These are phyloP conservation scores for Fusarium sulawesiense DNA, from an alignment of 2,329 filamentous ascomycete species.

Conservation along the genomic window DNA sequence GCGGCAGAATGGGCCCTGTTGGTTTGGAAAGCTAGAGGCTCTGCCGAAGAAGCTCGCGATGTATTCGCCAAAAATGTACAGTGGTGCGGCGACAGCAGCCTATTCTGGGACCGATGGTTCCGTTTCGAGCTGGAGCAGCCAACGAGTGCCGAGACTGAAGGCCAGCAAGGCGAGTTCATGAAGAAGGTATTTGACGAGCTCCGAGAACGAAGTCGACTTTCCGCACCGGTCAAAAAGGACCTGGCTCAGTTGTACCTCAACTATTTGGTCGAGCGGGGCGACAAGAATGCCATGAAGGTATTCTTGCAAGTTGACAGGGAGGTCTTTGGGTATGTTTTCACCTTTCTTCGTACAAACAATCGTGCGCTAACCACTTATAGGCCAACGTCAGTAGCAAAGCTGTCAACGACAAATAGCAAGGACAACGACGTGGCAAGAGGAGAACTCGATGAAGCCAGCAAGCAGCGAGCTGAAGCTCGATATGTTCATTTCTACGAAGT, in stretches of 20 bases:
- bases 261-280: slow-evolving; percentile 85
- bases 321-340: slow-evolving; percentile 77
- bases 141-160: slow-evolving; percentile 71
- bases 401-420: slow-evolving; percentile 56
- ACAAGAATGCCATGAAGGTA: slow-evolving; percentile 85
- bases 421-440: slow-evolving; percentile 57
- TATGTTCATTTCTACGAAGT: slow-evolving; percentile 66
- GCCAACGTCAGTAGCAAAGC: slow-evolving; percentile 59
- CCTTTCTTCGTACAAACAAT: not conserved
- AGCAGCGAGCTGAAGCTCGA: slow-evolving; percentile 62
- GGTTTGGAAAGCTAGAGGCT: slow-evolving; percentile 88
- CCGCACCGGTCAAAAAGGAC: slow-evolving; percentile 75
- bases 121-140: slow-evolving; percentile 90
- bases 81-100: slow-evolving; percentile 84
- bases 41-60: slow-evolving; percentile 81
- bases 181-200: slow-evolving; percentile 83
- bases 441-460: slow-evolving; percentile 64
- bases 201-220: slow-evolving; percentile 77
- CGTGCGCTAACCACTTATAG: slow-evolving; percentile 48
- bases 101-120: slow-evolving; percentile 92
- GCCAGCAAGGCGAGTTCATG: slow-evolving; percentile 76
- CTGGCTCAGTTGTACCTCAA: slow-evolving; percentile 82
- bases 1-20: slow-evolving; percentile 90
- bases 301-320: slow-evolving; percentile 86
- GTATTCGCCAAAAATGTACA: slow-evolving; percentile 86